A percentile compares a stretch with the other conserved stretches of the same genome.
Evolutionary conservation across 1,284 basidiomycete species (phyloP).

Genomic region (Heterobasidion occidentale): DNA sequence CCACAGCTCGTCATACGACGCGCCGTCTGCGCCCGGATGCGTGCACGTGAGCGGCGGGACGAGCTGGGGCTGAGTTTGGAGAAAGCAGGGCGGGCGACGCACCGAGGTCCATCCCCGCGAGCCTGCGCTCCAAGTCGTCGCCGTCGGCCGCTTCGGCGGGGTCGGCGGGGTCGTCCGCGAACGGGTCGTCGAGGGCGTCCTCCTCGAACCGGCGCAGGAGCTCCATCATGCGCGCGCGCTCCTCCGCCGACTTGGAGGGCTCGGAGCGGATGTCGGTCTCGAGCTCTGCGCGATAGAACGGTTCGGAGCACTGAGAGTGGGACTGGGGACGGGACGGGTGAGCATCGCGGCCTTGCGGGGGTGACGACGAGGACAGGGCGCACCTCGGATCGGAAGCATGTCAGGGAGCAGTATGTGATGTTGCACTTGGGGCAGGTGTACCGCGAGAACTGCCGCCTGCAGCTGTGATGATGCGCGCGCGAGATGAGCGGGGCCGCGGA

Average conservation of each 20-base stretch:
- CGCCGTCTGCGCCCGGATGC: conserved; percentile 31
- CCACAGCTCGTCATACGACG: conserved; percentile 58
- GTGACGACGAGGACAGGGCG: conserved; percentile 13
- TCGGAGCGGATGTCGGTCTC: conserved; percentile 48
- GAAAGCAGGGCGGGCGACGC: conserved; percentile 9
- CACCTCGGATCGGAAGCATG: conserved; percentile 70
- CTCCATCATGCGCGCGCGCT: conserved; percentile 58
- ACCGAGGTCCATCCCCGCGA: conserved; percentile 60
- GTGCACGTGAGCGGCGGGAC: background rate
- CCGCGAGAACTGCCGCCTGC: conserved; percentile 63
- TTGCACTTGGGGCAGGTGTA: conserved; percentile 81
- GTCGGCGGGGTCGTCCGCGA: conserved; percentile 2
- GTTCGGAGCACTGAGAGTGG: conserved; percentile 67
- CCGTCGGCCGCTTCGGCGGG: conserved; percentile 29
- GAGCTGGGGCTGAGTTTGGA: background rate
- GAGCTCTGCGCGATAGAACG: conserved; percentile 68
- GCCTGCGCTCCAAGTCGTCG: conserved; percentile 39
- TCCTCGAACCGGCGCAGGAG: conserved; percentile 67
- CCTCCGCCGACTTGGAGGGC: conserved; percentile 44
- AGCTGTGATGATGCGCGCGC: conserved; percentile 34
- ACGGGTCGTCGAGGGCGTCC: conserved; percentile 33
- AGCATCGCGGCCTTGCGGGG: background rate
- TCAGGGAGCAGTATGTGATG: conserved; percentile 68
- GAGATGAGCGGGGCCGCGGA: conserved; percentile 2
- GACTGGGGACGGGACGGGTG: conserved; percentile 25